Base-by-base conservation (phyloP, 225 moss, liverwort and hornwort species). In the Asterella californica region DNA sequence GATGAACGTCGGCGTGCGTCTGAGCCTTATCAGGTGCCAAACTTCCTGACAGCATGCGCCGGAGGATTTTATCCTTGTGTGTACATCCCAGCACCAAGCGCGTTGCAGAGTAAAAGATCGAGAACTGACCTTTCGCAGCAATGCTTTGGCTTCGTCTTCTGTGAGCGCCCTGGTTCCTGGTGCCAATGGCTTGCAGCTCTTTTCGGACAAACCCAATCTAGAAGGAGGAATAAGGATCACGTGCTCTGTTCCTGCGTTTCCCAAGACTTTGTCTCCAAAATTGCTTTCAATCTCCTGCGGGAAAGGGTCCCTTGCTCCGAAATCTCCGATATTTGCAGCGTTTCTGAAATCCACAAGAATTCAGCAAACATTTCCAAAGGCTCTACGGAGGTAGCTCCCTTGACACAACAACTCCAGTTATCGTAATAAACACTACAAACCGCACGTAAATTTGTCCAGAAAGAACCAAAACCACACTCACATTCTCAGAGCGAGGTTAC, bases 181-280 rank as follows among this genome's bases (percentile, higher is more conserved):
- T 17, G 78, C 9, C 25, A 86, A 49, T 0, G 82, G 82, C 34
- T 60, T 70, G 79, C 86, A 86, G 63, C 72, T 83, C 78, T 72
- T 84, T 64, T 86, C 89, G 11, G 86, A 75, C 47, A 89, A 55
- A 18, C 89, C 89, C 78, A 89, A 45, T 57, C 79, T 59, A 19
- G 83, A 81, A 2, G 82, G 52, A 75, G 89, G 89, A 67, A 89
- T 89, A 15, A 89, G 57, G 12, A 70, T 89, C 9, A 89, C 70
- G 71, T 89, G 89, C 42, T 89, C 89, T 3, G 89, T 89, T 52
- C 86, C 86, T 27, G 70, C 78, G 75, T 79, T 76, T 30, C 86
- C 89, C 42, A 89, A 0, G 0, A 86, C 86, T 64, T 86, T 89
- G 10, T 86, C 84, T 38, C 89, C 86, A 50, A 89, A 89, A 49